phyloP scores from a whole-genome alignment of 2,329 filamentous ascomycete genomes.

The Hypoxylon sp. region DNA sequence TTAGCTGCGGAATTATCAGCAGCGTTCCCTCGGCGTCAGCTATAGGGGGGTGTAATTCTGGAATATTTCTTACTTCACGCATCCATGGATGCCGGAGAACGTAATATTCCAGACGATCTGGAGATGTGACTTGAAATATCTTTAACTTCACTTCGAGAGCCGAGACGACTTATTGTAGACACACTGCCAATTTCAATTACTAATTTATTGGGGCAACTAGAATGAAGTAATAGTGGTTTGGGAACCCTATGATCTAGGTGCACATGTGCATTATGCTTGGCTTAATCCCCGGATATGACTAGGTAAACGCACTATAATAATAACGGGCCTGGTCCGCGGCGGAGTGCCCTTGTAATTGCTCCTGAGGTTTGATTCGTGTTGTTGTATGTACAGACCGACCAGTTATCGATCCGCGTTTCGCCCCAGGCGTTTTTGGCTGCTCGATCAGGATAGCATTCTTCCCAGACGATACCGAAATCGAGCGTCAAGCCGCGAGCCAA shows the following conservation, averaged over 20 bases:
- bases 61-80: neutral
- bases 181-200: neutral
- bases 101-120: neutral
- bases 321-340: constrained; percentile 19
- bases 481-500: constrained; percentile 29
- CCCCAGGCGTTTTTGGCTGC: constrained; percentile 34
- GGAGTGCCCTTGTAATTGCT: constrained; percentile 6
- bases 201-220: neutral
- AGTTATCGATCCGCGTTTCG: constrained; percentile 37
- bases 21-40: neutral
- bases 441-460: constrained; percentile 34
- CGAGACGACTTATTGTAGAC: neutral
- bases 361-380: constrained; percentile 22
- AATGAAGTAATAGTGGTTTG: neutral
- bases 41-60: neutral
- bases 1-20: neutral
- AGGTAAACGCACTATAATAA: neutral
- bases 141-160: neutral
- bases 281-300: neutral
- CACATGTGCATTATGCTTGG: too few relatives aligned
- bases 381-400: constrained; percentile 37
- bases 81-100: neutral
- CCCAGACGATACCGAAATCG: constrained; percentile 39
- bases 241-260: too few relatives aligned
- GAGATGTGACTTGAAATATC: neutral